Evolutionary conservation across 139 green algal species (phyloP).

Genomic region (Coelastrella sp.): DNA sequence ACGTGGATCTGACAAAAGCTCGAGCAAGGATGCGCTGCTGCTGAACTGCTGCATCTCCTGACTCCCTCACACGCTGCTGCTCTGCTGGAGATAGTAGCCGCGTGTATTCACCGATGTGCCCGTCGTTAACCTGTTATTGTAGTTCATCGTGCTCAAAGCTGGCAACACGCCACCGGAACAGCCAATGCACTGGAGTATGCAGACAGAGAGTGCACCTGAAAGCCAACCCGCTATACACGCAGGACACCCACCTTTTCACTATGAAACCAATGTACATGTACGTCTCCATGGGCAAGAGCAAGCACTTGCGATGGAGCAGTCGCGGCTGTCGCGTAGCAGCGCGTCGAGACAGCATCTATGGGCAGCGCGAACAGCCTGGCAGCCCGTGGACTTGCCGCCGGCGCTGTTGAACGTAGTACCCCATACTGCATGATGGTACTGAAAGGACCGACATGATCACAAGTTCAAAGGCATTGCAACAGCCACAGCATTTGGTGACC

Average conservation of each 20-base stretch:
- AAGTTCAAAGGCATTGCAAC: not conserved
- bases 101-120: not conserved
- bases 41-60: constrained; percentile 18
- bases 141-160: not conserved
- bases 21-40: constrained; percentile 68
- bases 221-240: too few species aligned
- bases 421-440: not conserved
- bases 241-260: not conserved
- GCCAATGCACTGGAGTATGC: too few species aligned
- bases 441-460: not conserved
- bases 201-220: too few species aligned
- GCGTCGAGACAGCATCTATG: not conserved
- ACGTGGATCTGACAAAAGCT: constrained; percentile 52
- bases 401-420: not conserved
- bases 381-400: not conserved
- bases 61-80: constrained; percentile 19
- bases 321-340: not conserved
- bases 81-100: constrained; percentile 57
- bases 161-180: not conserved
- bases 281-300: not conserved
- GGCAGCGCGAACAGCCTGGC: not conserved
- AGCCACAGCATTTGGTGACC: too few species aligned
- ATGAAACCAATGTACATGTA: not conserved
- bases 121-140: not conserved
- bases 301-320: not conserved